Conservation (phyloP, 73 alveolate species). For the Breviolum minutum region DNA sequence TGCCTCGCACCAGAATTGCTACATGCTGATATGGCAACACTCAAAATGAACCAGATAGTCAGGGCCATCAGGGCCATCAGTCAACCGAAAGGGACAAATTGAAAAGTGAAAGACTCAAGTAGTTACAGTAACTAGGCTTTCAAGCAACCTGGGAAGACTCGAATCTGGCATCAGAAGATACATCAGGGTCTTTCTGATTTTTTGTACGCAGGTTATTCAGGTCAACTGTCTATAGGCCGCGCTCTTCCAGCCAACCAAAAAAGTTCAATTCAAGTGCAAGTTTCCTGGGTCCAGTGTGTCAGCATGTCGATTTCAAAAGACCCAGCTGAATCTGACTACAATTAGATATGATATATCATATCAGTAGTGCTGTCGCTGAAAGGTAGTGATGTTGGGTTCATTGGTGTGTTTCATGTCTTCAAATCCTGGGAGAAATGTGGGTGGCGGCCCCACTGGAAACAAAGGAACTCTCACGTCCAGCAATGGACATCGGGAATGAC, state of each 20-base stretch:
- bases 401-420: neutral
- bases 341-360: neutral
- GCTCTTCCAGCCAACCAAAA: neutral
- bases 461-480: slow-evolving; percentile 12
- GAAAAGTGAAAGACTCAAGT: neutral
- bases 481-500: neutral
- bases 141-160: neutral
- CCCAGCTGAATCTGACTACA: neutral
- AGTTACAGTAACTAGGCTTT: neutral
- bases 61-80: neutral
- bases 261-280: neutral
- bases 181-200: neutral
- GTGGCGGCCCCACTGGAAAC: neutral
- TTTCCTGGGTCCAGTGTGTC: neutral
- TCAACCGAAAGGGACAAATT: neutral
- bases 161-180: neutral
- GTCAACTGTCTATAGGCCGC: slow-evolving; percentile 21
- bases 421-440: neutral
- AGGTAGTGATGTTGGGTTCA: neutral
- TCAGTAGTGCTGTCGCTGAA: neutral
- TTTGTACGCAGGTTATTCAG: neutral
- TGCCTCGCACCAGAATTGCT: neutral
- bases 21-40: neutral
- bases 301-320: neutral
- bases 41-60: neutral